phyloP scores from a whole-genome alignment of 2,329 filamentous ascomycete genomes.

The Mycogone perniciosa region DNA sequence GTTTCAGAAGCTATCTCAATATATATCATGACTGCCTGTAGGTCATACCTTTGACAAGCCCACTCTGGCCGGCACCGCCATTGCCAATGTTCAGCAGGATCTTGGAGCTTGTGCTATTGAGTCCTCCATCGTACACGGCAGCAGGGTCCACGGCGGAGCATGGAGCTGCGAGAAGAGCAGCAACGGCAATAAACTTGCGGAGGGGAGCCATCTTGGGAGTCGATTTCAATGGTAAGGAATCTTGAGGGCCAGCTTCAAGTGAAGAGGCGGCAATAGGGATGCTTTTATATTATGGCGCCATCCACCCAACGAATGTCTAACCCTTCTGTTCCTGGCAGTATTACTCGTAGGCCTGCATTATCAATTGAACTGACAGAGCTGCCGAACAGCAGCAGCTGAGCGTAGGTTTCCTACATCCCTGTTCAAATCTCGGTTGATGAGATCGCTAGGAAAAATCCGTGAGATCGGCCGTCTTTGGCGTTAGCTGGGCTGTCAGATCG shows the following conservation, averaged over 20 bases:
- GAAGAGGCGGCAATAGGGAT: no score
- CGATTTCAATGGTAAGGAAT: neutral
- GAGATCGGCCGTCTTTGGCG: neutral
- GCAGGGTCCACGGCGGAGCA: slow-evolving; percentile 13
- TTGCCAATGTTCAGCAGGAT: slow-evolving; percentile 27
- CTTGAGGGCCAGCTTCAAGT: no score
- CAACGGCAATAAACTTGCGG: slow-evolving; percentile 2
- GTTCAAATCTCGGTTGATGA: neutral
- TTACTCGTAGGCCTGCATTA: neutral
- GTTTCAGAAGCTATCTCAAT: neutral
- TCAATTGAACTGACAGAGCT: neutral
- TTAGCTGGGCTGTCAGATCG: neutral
- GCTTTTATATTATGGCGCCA: no score
- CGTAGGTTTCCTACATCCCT: no score
- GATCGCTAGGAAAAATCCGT: neutral
- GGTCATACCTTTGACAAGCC: slow-evolving; percentile 26
- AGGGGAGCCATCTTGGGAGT: slow-evolving; percentile 2
- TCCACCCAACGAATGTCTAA: no score
- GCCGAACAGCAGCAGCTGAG: neutral
- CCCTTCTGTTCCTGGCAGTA: no score
- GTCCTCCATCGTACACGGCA: slow-evolving; percentile 18
- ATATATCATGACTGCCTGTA: neutral
- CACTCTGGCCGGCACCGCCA: slow-evolving; percentile 32
- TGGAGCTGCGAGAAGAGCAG: neutral
- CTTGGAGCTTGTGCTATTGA: slow-evolving; percentile 12